Evolutionary conservation across 495 filamentous ascomycete genomes (phyloP).

Genomic region (Choiromyces venosus): DNA sequence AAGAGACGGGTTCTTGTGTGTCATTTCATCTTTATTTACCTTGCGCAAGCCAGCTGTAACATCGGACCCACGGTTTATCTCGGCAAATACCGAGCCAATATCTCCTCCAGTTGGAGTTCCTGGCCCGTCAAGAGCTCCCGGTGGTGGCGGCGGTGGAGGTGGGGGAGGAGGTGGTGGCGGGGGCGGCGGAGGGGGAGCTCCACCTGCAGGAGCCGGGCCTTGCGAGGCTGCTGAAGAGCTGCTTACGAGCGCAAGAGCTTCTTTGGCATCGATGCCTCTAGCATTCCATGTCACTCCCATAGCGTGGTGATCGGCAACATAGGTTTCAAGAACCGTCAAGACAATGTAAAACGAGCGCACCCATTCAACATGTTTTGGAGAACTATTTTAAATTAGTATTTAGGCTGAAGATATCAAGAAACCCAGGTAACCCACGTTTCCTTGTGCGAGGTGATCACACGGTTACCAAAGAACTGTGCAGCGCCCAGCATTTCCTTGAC

Average conservation of each 20-base stretch:
- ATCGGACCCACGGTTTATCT: slow-evolving; percentile 78
- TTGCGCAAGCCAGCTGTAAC: slow-evolving; percentile 85
- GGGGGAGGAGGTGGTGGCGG: slow-evolving; percentile 79
- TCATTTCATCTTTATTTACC: slow-evolving; percentile 91
- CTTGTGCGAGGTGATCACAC: slow-evolving; percentile 80
- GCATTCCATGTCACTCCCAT: slow-evolving; percentile 84
- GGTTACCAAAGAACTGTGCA: slow-evolving; percentile 86
- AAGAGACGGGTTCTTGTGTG: slow-evolving; percentile 95
- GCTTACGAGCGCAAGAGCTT: slow-evolving; percentile 60
- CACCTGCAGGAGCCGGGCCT: slow-evolving; percentile 22
- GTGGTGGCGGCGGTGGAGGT: slow-evolving; percentile 53
- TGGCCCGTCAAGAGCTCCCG: slow-evolving; percentile 25
- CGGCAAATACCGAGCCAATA: slow-evolving; percentile 77
- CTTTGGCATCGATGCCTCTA: slow-evolving; percentile 66
- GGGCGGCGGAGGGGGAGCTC: slow-evolving; percentile 56
- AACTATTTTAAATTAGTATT: slow-evolving; percentile 47
- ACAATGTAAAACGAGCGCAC: slow-evolving; percentile 81
- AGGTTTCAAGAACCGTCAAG: slow-evolving; percentile 71
- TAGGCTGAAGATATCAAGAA: not conserved
- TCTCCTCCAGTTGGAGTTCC: slow-evolving; percentile 41
- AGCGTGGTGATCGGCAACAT: slow-evolving; percentile 72
- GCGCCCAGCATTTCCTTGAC: slow-evolving; percentile 70
- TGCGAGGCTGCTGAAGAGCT: slow-evolving; percentile 45
- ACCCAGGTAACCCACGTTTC: slow-evolving; percentile 65
- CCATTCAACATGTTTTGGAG: slow-evolving; percentile 75